Evolutionary conservation across 2,329 filamentous ascomycete species (phyloP), one percentile per base, ranked within the genome.

Genomic region (Trichocomaceae sp.): DNA sequence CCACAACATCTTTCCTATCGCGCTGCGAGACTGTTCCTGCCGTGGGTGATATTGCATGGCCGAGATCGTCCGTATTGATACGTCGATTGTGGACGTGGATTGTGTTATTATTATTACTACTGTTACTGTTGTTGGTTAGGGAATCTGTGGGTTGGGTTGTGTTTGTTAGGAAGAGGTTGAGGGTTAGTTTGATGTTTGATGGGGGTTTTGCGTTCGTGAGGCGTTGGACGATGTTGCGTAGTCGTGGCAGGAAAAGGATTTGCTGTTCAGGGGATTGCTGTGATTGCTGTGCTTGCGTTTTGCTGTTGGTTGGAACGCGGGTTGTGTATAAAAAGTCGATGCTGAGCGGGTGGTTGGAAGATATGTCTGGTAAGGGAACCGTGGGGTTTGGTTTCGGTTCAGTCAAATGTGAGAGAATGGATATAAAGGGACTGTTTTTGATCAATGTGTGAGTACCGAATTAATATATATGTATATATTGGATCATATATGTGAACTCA

Each of bases 301-400:
- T 35, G 31, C 15, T 35, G 31, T 35, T 59, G 6, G 59, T 52
- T 22, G 60, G 65, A 31, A 73, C 66, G 58, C 78, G 80, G 17
- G 75, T 81, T 2, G 81, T 80, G 66, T 91, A 91, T 31, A 91
- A 61, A 55, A 90, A 75, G 42, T 77, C 73, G 15, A 88, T 78
- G 13, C 80, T 61, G 44, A 50, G 46, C 15, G 42, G 39, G 29
- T 56, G 44, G 5, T 23, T 39, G 5, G 42, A 26, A 8, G 47
- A 26, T n/a, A 15, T 50, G 5, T 50, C 37, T 12, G 47, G 39
- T 19, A 10, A 63, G 54, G 69, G 72, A 52, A 26, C n/a, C 13
- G 46, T 33, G 31, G 46, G 15, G 23, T 35, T 49, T 4, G 72
- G 12, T 17, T 52, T 29, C 23, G 26, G 72, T 60, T 79, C 70